Conservation (phyloP, 306 rosid genomes). For the Castanopsis chinensis region DNA sequence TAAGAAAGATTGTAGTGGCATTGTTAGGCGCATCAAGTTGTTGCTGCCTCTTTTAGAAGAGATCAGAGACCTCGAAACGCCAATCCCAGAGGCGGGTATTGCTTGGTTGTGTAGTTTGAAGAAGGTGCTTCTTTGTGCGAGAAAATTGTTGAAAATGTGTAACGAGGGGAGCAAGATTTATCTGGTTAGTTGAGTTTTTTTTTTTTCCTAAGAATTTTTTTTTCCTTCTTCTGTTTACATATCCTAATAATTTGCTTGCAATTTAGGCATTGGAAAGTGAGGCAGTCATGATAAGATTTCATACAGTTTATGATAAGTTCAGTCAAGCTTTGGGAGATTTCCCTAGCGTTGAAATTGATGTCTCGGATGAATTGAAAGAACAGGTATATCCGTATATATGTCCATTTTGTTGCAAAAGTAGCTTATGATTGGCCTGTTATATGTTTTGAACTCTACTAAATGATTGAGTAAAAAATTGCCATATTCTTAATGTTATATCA, state of each 20-base stretch:
- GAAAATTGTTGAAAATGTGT: conserved; percentile 58
- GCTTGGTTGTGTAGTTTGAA: conserved; percentile 48
- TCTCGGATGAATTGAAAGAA: conserved; percentile 73
- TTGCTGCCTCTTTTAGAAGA: conserved; percentile 72
- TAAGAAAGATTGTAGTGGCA: conserved; percentile 55
- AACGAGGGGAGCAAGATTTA: conserved; percentile 74
- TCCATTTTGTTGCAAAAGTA: neutral
- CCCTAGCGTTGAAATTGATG: conserved; percentile 61
- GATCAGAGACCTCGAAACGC: conserved; percentile 45
- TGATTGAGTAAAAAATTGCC: too few species aligned
- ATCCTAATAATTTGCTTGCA: neutral
- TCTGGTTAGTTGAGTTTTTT: conserved; percentile 40
- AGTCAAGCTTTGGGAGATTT: conserved; percentile 50
- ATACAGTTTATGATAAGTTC: conserved; percentile 51
- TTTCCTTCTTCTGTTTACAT: neutral
- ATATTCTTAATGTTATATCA: too few species aligned
- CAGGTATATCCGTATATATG: conserved; percentile 54
- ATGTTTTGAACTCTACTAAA: neutral
- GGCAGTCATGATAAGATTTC: conserved; percentile 63
- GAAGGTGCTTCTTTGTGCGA: conserved; percentile 51
- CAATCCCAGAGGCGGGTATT: conserved; percentile 36
- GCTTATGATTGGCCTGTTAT: neutral
- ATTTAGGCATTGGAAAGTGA: conserved; percentile 70
- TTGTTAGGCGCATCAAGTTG: conserved; percentile 70
- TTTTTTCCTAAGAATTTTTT: neutral